Evolutionary conservation across 1,139 yeast species (phyloP).

Genomic region (Candida sanyaensis): DNA sequence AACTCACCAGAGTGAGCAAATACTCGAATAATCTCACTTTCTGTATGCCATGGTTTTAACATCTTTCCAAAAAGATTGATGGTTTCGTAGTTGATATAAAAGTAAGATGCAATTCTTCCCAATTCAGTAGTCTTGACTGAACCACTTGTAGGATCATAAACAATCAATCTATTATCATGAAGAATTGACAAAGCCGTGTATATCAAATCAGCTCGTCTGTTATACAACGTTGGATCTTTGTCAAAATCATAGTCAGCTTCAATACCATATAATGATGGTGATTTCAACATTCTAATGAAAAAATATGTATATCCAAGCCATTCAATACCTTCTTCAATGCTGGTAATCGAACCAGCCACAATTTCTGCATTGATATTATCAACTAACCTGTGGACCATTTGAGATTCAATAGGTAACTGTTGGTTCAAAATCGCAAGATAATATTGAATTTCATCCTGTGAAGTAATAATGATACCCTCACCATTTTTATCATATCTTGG

Average conservation of each 20-base stretch:
- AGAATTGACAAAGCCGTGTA: constrained; percentile 75
- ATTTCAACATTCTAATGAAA: constrained; percentile 73
- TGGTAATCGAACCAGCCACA: constrained; percentile 66
- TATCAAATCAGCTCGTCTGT: constrained; percentile 64
- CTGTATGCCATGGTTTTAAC: constrained; percentile 64
- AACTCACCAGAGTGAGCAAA: constrained; percentile 88
- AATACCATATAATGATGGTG: constrained; percentile 76
- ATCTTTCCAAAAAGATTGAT: constrained; percentile 62
- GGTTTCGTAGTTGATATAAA: constrained; percentile 76
- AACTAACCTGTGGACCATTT: constrained; percentile 66
- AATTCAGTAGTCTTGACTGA: constrained; percentile 60
- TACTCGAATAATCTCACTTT: constrained; percentile 73
- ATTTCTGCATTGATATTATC: constrained; percentile 88
- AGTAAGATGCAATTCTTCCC: constrained; percentile 86
- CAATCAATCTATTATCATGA: constrained; percentile 53
- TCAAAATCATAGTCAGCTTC: constrained; percentile 59
- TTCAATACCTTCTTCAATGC: constrained; percentile 64
- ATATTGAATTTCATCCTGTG: constrained; percentile 83
- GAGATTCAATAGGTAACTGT: constrained; percentile 92
- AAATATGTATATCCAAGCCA: constrained; percentile 86
- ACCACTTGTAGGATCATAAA: constrained; percentile 57
- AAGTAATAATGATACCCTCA: constrained; percentile 90
- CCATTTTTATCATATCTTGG: constrained; percentile 93
- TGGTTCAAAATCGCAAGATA: constrained; percentile 87
- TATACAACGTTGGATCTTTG: constrained; percentile 35